phyloP scores from a whole-genome alignment of 2,329 filamentous ascomycete genomes.

The Fusarium dlaminii region DNA sequence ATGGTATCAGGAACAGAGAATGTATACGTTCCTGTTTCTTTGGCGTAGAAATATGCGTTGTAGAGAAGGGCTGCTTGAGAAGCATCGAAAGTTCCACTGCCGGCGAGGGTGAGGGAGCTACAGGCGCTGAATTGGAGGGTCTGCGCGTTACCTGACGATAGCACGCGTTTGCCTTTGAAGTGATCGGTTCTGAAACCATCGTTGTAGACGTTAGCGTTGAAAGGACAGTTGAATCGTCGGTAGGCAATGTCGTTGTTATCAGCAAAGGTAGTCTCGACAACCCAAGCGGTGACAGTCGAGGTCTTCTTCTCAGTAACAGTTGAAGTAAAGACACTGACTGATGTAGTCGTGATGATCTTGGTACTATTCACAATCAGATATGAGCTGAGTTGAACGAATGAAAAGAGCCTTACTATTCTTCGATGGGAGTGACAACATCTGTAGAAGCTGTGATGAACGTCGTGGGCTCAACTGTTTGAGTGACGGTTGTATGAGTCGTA shows the following conservation, averaged over 20 bases:
- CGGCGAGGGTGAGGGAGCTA: background rate
- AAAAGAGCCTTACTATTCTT: background rate
- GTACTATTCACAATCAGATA: background rate
- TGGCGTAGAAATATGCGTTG: background rate
- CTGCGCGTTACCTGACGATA: background rate
- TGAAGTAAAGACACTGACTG: background rate
- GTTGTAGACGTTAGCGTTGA: background rate
- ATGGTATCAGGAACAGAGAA: background rate
- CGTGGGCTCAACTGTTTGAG: background rate
- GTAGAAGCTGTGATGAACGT: background rate
- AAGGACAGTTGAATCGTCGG: background rate
- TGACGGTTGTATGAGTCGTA: background rate
- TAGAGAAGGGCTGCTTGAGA: background rate
- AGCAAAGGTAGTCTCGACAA: background rate
- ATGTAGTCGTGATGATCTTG: background rate
- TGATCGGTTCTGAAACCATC: background rate
- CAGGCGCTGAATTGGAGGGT: background rate
- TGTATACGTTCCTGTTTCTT: background rate
- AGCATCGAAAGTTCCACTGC: background rate
- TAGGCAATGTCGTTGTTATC: background rate
- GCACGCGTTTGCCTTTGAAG: background rate
- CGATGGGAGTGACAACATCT: background rate
- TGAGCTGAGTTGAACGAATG: accelerated
- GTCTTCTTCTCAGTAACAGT: background rate
- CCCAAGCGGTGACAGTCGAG: background rate